Evolutionary conservation across 2,329 filamentous ascomycete genomes (phyloP).

Genomic region (Dothideomycetes sp.): DNA sequence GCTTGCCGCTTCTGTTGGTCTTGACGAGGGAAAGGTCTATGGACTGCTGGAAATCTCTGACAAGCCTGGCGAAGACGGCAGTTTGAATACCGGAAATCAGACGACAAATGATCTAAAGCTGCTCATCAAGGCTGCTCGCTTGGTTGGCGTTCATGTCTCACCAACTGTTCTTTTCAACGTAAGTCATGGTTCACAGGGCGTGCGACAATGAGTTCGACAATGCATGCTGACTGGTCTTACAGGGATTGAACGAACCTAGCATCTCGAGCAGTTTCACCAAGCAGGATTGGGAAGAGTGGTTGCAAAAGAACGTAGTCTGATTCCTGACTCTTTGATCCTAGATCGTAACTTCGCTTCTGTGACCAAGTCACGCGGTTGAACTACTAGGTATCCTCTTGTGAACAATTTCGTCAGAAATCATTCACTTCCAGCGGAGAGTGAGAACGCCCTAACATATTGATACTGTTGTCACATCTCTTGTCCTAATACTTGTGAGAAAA

Average conservation of each 20-base stretch:
- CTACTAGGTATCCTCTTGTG: too few relatives aligned
- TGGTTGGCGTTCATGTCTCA: constrained; percentile 80
- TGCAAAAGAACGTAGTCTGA: constrained; percentile 56
- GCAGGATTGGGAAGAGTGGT: constrained; percentile 79
- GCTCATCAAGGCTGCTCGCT: constrained; percentile 56
- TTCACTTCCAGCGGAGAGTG: too few relatives aligned
- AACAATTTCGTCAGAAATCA: too few relatives aligned
- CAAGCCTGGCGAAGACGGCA: constrained; percentile 56
- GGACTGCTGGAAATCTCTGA: constrained; percentile 59
- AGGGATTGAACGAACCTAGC: constrained; percentile 63
- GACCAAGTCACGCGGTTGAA: too few relatives aligned
- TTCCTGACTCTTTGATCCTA: too few relatives aligned
- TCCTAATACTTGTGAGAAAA: too few relatives aligned
- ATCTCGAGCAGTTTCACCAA: constrained; percentile 70
- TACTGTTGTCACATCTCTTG: too few relatives aligned
- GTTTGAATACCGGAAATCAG: constrained; percentile 67
- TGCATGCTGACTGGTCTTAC: constrained; percentile 15
- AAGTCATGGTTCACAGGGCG: constrained; percentile 10
- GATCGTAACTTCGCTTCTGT: too few relatives aligned
- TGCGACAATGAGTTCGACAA: background rate
- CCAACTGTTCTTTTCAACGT: constrained; percentile 83
- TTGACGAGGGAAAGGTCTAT: constrained; percentile 63
- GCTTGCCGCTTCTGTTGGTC: constrained; percentile 59
- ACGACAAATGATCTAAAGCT: constrained; percentile 81
- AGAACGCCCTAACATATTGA: too few relatives aligned